Evolutionary conservation across 768 basidiomycete species (phyloP).

Genomic region (Pisolithus albus): DNA sequence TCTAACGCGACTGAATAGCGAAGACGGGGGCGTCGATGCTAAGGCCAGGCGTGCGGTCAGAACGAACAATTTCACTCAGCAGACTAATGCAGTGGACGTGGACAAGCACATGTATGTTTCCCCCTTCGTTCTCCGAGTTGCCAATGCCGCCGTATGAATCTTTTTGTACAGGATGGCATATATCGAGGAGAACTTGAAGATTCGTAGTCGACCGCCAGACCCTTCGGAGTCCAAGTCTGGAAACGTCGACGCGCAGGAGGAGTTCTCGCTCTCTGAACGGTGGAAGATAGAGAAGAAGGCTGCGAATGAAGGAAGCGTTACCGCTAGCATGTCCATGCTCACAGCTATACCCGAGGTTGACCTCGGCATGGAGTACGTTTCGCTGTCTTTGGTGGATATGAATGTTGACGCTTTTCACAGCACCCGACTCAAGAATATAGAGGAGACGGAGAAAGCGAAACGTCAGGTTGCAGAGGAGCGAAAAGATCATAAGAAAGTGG

Average conservation of each 20-base stretch:
- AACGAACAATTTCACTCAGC: conserved; percentile 92
- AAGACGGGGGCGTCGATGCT: conserved; percentile 60
- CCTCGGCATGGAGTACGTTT: conserved; percentile 94
- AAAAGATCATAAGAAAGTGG: conserved; percentile 47
- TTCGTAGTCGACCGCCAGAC: conserved; percentile 53
- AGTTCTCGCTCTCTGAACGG: conserved; percentile 63
- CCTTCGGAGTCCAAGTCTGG: conserved; percentile 38
- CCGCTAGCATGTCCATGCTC: conserved; percentile 90
- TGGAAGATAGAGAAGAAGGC: conserved; percentile 52
- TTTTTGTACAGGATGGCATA: conserved; percentile 78
- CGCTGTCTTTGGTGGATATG: background rate
- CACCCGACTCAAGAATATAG: conserved; percentile 87
- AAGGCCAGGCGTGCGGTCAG: conserved; percentile 70
- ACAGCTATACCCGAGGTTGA: conserved; percentile 98
- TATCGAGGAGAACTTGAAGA: conserved; percentile 88
- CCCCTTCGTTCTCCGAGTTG: background rate
- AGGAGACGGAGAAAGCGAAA: conserved; percentile 96
- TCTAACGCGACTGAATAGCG: conserved; percentile 29
- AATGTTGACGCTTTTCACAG: conserved; percentile 32
- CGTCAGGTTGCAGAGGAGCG: conserved; percentile 72
- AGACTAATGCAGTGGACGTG: conserved; percentile 92
- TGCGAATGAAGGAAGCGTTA: conserved; percentile 86
- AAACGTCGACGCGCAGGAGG: conserved; percentile 67
- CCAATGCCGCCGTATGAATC: background rate
- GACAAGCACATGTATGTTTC: conserved; percentile 90